A percentile compares a stretch with the other conserved stretches of the same genome.
phyloP scores from a whole-genome alignment of 2,329 filamentous ascomycete species.

The Fusarium sp. region DNA sequence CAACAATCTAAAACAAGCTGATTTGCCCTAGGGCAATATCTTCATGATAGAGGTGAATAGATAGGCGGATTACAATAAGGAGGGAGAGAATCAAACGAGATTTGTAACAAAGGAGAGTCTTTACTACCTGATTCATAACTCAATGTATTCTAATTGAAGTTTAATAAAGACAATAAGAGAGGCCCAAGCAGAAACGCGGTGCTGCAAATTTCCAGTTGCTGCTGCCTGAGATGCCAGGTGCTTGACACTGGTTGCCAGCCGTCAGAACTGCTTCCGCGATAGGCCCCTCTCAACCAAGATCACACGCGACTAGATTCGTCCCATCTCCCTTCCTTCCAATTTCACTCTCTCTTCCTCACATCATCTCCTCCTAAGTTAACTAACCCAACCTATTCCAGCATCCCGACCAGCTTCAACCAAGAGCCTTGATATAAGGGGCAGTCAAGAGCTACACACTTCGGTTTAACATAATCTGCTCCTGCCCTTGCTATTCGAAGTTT shows the following conservation, averaged over 20 bases:
- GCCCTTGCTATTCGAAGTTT: background rate
- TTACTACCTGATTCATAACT: background rate
- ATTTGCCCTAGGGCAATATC: too few species aligned
- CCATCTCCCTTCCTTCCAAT: conserved; percentile 8
- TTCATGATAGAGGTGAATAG: background rate
- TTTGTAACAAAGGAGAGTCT: background rate
- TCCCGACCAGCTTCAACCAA: conserved; percentile 3
- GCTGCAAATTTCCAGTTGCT: conserved; percentile 1
- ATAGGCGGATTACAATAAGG: background rate
- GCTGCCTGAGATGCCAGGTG: conserved; percentile 30
- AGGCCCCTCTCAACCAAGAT: background rate
- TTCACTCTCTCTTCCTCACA: background rate
- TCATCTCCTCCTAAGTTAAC: conserved; percentile 6
- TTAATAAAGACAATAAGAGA: background rate
- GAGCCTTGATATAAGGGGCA: background rate
- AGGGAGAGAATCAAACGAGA: background rate
- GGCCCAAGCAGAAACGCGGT: background rate
- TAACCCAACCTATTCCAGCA: conserved; percentile 16
- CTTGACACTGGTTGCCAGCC: conserved; percentile 31
- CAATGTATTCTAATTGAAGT: background rate
- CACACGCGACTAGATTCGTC: conserved; percentile 14
- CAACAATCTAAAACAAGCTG: too few species aligned
- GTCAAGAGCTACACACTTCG: background rate
- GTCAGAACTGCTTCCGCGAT: background rate
- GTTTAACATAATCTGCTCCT: background rate